These are phyloP conservation scores for Dactylellina sp. DNA, from an alignment of 2,329 filamentous ascomycete genomes.

Conservation along the genomic window DNA sequence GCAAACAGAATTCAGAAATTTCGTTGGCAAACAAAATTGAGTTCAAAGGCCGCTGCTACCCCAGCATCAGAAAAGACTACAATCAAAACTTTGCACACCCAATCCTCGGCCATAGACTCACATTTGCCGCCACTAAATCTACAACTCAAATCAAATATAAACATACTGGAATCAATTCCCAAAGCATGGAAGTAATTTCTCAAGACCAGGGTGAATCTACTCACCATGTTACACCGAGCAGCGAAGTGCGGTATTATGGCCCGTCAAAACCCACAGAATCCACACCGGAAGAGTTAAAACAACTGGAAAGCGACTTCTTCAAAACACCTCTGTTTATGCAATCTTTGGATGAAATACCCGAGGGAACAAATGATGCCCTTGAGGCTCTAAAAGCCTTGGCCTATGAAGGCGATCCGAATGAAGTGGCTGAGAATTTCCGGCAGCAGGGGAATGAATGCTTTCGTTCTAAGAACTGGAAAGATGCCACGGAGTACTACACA, in stretches of 20 bases:
- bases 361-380: constrained; percentile 66
- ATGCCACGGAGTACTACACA: constrained; percentile 90
- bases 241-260: constrained; percentile 7
- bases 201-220: too few species aligned
- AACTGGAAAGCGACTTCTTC: constrained; percentile 13
- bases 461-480: constrained; percentile 76
- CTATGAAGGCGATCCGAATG: constrained; percentile 88
- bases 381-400: constrained; percentile 90
- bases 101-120: too few species aligned
- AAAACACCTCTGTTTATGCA: constrained; percentile 93
- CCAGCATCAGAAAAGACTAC: too few species aligned
- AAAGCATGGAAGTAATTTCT: too few species aligned
- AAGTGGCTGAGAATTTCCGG: constrained; percentile 86
- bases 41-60: too few species aligned
- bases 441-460: constrained; percentile 88
- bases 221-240: neutral
- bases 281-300: neutral
- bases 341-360: constrained; percentile 83
- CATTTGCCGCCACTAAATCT: too few species aligned
- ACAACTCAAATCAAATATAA: too few species aligned
- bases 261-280: constrained; percentile 5
- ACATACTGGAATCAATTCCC: too few species aligned
- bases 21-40: too few species aligned
- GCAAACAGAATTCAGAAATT: too few species aligned
- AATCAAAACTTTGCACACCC: too few species aligned